A percentile compares a stretch with the other conserved stretches of the same genome.
These are phyloP conservation scores for Aspergillus hortae DNA, from an alignment of 2,329 filamentous ascomycete species.

Conservation along the genomic window DNA sequence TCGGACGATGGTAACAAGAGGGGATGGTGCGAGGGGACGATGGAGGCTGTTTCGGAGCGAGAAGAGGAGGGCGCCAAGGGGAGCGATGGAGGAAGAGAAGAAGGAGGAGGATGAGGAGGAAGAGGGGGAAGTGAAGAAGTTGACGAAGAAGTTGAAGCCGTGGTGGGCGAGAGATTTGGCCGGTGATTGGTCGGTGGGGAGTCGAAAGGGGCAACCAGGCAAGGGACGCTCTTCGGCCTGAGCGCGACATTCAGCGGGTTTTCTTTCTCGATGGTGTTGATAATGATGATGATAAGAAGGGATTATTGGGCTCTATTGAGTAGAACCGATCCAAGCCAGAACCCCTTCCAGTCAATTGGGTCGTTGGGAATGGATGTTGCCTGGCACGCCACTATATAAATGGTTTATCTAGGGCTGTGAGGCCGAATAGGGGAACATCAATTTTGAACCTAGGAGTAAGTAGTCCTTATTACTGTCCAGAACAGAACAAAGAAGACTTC, in stretches of 20 bases:
- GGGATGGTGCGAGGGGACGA: constrained; percentile 14
- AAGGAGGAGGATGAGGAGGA: constrained; percentile 7
- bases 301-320: not conserved
- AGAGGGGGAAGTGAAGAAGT: not conserved
- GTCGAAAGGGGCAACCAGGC: constrained; percentile 21
- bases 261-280: too few species aligned
- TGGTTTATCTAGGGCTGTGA: too few species aligned
- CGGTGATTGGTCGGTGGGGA: constrained; percentile 20
- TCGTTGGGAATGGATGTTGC: too few species aligned
- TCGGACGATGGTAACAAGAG: constrained; percentile 35
- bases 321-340: not conserved
- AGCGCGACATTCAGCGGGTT: constrained; percentile 17
- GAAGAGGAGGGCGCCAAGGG: constrained; percentile 5
- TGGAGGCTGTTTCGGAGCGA: constrained; percentile 26
- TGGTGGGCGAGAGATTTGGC: constrained; percentile 5
- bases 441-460: too few species aligned
- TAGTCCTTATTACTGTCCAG: not conserved
- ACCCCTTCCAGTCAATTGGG: not conserved
- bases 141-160: not conserved
- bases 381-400: too few species aligned
- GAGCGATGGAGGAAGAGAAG: constrained; percentile 2
- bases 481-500: not conserved
- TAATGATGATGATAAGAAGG: not conserved
- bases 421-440: too few species aligned
- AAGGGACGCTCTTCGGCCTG: constrained; percentile 17